A percentile compares a stretch with the other conserved stretches of the same genome.
Conservation (phyloP, 192 early-diverging fungal genomes). For the Lunasporangiospora selenospora region DNA sequence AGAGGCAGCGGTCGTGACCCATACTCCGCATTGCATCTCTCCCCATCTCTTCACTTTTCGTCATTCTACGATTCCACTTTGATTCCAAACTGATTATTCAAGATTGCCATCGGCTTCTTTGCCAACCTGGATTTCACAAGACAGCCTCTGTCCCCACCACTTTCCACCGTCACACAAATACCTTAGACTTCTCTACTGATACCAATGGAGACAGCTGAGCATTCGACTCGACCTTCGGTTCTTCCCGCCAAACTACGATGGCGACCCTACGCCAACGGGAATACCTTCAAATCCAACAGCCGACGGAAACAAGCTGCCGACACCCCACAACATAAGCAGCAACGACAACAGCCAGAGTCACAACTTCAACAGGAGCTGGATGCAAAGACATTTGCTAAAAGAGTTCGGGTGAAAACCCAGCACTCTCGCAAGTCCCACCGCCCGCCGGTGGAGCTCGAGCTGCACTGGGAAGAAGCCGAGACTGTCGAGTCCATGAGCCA, state of each 20-base stretch:
- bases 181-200: no score
- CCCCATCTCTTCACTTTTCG: neutral
- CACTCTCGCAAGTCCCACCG: neutral
- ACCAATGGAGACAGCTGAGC: no score
- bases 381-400: constrained; percentile 31
- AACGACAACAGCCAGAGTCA: neutral
- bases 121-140: neutral
- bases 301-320: neutral
- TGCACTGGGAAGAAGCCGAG: constrained; percentile 46
- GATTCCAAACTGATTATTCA: neutral
- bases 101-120: neutral
- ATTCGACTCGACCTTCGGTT: constrained; percentile 8
- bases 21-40: no score
- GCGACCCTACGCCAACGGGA: constrained; percentile 32
- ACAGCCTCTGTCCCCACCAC: neutral
- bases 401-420: neutral
- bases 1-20: no score
- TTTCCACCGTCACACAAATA: no score
- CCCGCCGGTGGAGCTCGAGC: constrained; percentile 6
- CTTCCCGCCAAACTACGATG: constrained; percentile 35
- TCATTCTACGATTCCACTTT: no score
- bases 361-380: neutral
- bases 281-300: constrained; percentile 7
- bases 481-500: constrained; percentile 44
- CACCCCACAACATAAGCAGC: neutral